Percentiles rank a stretch among this genome's conserved stretches.
Evolutionary conservation across 2,329 filamentous ascomycete species (phyloP).

Genomic region (Arthrobotrys megalospora): DNA sequence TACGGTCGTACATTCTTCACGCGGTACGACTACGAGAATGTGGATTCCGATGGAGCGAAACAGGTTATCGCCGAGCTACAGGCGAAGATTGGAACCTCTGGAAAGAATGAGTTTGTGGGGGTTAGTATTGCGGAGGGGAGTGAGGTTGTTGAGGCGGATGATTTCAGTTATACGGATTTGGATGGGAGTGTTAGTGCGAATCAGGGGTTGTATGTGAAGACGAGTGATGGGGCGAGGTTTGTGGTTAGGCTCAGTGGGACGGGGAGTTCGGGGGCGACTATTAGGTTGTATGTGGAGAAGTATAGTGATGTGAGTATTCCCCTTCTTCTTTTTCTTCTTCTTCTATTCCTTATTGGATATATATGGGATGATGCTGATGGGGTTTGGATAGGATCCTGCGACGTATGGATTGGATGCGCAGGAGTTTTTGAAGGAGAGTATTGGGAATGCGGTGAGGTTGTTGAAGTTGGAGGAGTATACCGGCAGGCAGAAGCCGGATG

Average conservation of each 20-base stretch:
- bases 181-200: conserved; percentile 95
- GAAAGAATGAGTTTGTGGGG: conserved; percentile 81
- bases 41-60: conserved; percentile 89
- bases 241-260: conserved; percentile 96
- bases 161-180: conserved; percentile 99
- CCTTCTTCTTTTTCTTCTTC: neutral
- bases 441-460: conserved; percentile 85
- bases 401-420: conserved; percentile 88
- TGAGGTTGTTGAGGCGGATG: conserved; percentile 82
- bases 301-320: conserved; percentile 75
- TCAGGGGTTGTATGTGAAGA: conserved; percentile 94
- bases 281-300: conserved; percentile 97
- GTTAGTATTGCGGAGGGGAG: conserved; percentile 80
- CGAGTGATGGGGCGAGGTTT: conserved; percentile 93
- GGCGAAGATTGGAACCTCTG: conserved; percentile 74
- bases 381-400: conserved; percentile 74
- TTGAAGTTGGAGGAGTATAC: conserved; percentile 95
- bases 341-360: neutral
- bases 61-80: conserved; percentile 88
- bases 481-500: conserved; percentile 91
- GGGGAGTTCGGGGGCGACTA: conserved; percentile 93
- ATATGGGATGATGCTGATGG: conserved; percentile 41
- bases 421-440: conserved; percentile 91
- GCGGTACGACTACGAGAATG: conserved; percentile 97
- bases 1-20: conserved; percentile 99